Evolutionary conservation across 352 stramenopile genomes (phyloP).

Genomic region (Ophiocytium majus): DNA sequence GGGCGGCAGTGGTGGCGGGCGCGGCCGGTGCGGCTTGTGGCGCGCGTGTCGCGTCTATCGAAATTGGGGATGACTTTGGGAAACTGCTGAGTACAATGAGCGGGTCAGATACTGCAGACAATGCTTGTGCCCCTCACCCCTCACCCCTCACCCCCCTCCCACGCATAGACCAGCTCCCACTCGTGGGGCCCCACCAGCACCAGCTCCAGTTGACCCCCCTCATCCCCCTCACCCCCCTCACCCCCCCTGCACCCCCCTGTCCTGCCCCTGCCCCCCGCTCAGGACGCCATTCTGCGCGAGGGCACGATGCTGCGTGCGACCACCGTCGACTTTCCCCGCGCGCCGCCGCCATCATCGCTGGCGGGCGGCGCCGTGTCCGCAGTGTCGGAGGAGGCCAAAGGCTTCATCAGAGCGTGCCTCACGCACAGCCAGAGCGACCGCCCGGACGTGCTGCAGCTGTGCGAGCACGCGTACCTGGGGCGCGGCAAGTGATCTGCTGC

Average conservation of each 20-base stretch:
- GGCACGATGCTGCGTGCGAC: slow-evolving; percentile 16
- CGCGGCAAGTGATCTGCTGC: too few species aligned
- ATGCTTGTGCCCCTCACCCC: too few species aligned
- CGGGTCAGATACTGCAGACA: not conserved
- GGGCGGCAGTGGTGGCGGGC: not conserved
- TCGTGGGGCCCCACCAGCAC: too few species aligned
- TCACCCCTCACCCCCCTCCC: too few species aligned
- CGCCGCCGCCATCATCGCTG: not conserved
- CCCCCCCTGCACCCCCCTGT: not conserved
- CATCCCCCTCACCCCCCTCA: not conserved
- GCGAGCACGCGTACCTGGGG: slow-evolving; percentile 64
- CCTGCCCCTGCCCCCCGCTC: not conserved
- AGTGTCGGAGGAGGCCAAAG: slow-evolving; percentile 78
- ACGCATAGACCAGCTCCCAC: too few species aligned
- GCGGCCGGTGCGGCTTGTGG: slow-evolving; percentile 67
- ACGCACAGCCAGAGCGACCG: slow-evolving; percentile 70
- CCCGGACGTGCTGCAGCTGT: slow-evolving; percentile 72
- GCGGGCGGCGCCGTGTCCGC: not conserved
- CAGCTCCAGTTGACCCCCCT: too few species aligned
- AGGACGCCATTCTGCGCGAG: slow-evolving; percentile 15
- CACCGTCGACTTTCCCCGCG: not conserved
- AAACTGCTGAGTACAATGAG: not conserved
- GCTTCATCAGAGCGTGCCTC: slow-evolving; percentile 81
- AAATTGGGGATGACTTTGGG: slow-evolving; percentile 44
- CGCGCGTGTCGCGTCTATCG: slow-evolving; percentile 76